phyloP scores from a whole-genome alignment of 2,329 filamentous ascomycete genomes.

The Scorias spongiosa region DNA sequence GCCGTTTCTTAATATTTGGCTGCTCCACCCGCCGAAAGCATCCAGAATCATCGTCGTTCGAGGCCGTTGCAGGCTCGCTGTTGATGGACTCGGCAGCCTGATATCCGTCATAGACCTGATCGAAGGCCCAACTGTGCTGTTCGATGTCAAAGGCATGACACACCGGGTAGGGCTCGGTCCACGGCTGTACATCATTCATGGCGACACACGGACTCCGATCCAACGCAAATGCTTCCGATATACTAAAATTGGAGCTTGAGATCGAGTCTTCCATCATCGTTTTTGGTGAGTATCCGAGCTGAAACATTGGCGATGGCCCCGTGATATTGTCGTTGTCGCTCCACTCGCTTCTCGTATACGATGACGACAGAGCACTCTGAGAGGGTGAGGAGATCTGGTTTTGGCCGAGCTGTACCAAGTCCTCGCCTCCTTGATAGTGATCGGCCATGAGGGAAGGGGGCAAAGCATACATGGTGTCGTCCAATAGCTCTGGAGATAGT shows the following conservation, averaged over 20 bases:
- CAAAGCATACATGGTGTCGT: constrained; percentile 1
- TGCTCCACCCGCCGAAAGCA: background rate
- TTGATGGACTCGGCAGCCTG: constrained; percentile 1
- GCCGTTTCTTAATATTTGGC: constrained; percentile 7
- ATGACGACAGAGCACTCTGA: constrained; percentile 4
- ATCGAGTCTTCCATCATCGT: background rate
- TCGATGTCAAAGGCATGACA: constrained; percentile 4
- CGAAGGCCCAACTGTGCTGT: constrained; percentile 1
- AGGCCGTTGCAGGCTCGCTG: constrained; percentile 1
- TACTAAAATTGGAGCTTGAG: background rate
- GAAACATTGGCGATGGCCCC: constrained; percentile 2
- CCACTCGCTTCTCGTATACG: constrained; percentile 1
- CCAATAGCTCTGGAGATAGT: background rate
- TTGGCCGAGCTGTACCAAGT: background rate
- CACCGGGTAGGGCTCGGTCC: constrained; percentile 8
- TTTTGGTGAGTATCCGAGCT: background rate
- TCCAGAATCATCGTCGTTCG: constrained; percentile 1
- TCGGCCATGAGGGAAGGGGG: background rate
- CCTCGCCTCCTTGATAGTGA: background rate
- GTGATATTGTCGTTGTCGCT: constrained; percentile 2
- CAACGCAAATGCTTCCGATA: background rate
- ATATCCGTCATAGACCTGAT: constrained; percentile 11
- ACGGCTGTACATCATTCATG: constrained; percentile 11
- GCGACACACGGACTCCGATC: constrained; percentile 6
- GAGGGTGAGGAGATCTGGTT: constrained; percentile 4